Conservation (phyloP, 2,329 filamentous ascomycete species). For the Coleophoma eucalyptorum region DNA sequence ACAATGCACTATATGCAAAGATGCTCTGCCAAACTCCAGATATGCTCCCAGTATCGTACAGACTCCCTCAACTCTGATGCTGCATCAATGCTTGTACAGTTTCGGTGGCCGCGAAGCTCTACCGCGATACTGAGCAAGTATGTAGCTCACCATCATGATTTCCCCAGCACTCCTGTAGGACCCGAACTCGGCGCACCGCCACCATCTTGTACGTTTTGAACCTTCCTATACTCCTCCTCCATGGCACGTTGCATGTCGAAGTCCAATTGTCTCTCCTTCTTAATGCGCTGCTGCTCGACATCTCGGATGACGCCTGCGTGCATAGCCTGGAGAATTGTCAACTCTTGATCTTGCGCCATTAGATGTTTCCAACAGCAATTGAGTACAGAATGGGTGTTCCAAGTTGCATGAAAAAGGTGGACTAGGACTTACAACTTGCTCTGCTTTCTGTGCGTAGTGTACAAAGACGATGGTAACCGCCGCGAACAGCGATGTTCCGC, state of each 20-base stretch:
- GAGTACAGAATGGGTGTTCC: not conserved
- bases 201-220: slow-evolving; percentile 70
- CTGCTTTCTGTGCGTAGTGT: slow-evolving; percentile 81
- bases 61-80: too few species aligned
- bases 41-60: too few species aligned
- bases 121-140: too few species aligned
- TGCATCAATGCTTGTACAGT: too few species aligned
- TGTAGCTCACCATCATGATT: not conserved
- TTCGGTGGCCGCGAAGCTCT: too few species aligned
- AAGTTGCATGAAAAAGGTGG: not conserved
- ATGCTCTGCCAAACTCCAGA: too few species aligned
- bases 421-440: slow-evolving; percentile 65
- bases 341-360: not conserved
- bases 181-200: slow-evolving; percentile 3
- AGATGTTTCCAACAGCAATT: too few species aligned
- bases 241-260: slow-evolving; percentile 87
- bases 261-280: slow-evolving; percentile 86
- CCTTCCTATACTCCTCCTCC: slow-evolving; percentile 85
- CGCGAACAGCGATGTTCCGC: slow-evolving; percentile 72
- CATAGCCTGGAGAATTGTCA: slow-evolving; percentile 68
- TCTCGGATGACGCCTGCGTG: slow-evolving; percentile 91
- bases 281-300: slow-evolving; percentile 88
- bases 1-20: not conserved
- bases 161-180: slow-evolving; percentile 5
- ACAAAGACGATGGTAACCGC: slow-evolving; percentile 77